Evolutionary conservation across 2,329 filamentous ascomycete species (phyloP), one percentile per base, ranked within the genome.

Genomic region (Colletotrichum echinochloae): DNA sequence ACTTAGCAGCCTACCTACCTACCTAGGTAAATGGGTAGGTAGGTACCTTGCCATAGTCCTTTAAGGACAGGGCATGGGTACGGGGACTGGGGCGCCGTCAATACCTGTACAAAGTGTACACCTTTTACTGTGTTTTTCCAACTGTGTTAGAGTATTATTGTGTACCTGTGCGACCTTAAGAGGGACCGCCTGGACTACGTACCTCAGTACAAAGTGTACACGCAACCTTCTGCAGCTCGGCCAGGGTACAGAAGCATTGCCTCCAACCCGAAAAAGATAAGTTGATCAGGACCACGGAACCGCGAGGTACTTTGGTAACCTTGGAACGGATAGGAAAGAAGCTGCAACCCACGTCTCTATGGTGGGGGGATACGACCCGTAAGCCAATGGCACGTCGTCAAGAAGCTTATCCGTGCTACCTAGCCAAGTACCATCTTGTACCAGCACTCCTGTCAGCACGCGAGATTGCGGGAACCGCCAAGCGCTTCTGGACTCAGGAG

Each of bases 401-500:
- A 68, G 67, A 68, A 54, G 57, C 52, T 63, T 63, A 63, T 59
- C 26, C 64, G 20, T 18, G 23, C 16, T 46, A 2, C 39, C 35
- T 28, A 71, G 59, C 59, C 68, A 68, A 61, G 64, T 70, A 66
- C 26, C 37, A 16, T 30, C n/a, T 44, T 44, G 67, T 70, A 62
- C 33, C 37, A 18, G 37, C 20, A 9, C n/a, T 57, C 35, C 46
- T 52, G 44, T 46, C 30, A 37, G 64, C 65, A 62, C 49, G 67
- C 67, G 67, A 70, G 67, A 70, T 70, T 70, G 64, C 57, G 51
- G 46, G 52, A 70, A 37, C 46, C 55, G 67, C 68, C 64, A 71
- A 71, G 64, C 59, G 59, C 68, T 63, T 71, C 64, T 71, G 64
- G 68, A 68, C 64, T 71, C 68, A 68, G 65, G 68, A 67, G 67